Evolutionary conservation across 2,329 filamentous ascomycete genomes (phyloP).

Genomic region (Fusarium zealandicum): DNA sequence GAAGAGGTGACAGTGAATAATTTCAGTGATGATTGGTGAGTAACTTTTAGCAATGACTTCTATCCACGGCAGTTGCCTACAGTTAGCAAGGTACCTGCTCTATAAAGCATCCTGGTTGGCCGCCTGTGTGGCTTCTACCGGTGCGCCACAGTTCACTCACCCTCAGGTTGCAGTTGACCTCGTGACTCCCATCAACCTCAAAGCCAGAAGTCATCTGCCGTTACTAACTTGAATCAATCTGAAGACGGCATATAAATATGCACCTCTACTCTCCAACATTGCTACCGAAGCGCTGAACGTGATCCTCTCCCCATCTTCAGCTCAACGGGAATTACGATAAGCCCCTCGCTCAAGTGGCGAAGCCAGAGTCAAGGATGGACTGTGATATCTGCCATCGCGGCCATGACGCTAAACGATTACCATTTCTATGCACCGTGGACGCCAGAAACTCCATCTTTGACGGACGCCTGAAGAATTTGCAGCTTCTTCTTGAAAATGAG

Average conservation of each 20-base stretch:
- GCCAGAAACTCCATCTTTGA: constrained; percentile 74
- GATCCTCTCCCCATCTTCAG: constrained; percentile 6
- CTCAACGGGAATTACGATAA: constrained; percentile 7
- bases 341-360: constrained; percentile 15
- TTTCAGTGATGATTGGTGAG: neutral
- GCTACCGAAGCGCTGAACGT: constrained; percentile 15
- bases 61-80: neutral
- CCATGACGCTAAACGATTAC: constrained; percentile 62
- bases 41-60: neutral
- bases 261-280: constrained; percentile 2
- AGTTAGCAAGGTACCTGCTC: neutral
- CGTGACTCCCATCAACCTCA: constrained; percentile 38
- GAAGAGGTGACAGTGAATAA: too few species aligned
- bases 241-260: constrained; percentile 23
- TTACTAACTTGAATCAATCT: constrained; percentile 19
- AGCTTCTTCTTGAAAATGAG: constrained; percentile 69
- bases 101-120: constrained; percentile 3
- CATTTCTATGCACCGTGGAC: constrained; percentile 74
- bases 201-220: constrained; percentile 41
- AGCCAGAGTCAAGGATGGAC: constrained; percentile 59
- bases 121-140: constrained; percentile 38
- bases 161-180: constrained; percentile 30
- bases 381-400: constrained; percentile 72
- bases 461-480: constrained; percentile 65
- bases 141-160: constrained; percentile 36